Evolutionary conservation across 2,329 filamentous ascomycete genomes (phyloP).

Genomic region (Pseudomassariella vexata): DNA sequence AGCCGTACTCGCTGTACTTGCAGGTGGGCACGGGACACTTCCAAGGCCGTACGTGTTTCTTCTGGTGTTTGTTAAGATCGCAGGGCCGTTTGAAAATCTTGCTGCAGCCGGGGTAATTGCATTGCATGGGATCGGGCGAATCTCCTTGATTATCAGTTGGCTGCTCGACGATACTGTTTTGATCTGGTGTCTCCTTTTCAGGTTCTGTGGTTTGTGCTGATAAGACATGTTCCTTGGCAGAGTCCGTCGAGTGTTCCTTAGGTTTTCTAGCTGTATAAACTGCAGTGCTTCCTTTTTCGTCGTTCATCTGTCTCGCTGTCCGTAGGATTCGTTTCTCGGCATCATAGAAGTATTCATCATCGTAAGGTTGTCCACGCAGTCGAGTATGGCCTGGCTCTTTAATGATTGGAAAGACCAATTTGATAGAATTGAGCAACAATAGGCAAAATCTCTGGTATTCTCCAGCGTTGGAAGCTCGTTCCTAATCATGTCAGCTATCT

Average conservation of each 20-base stretch:
- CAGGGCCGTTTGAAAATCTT: conserved; percentile 97
- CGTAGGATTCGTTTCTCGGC: conserved; percentile 87
- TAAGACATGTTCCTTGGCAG: conserved; percentile 86
- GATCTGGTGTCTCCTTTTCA: no score
- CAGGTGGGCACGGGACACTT: conserved; percentile 80
- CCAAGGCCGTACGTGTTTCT: conserved; percentile 93
- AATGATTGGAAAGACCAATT: conserved; percentile 80
- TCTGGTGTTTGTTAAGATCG: conserved; percentile 96
- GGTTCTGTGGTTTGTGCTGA: no score
- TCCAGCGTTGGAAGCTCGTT: conserved; percentile 45
- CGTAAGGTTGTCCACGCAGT: conserved; percentile 83
- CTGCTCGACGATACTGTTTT: no score
- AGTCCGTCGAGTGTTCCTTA: conserved; percentile 92
- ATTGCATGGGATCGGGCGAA: conserved; percentile 72
- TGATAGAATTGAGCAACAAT: conserved; percentile 82
- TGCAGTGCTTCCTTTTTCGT: conserved; percentile 77
- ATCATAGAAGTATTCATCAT: conserved; percentile 94
- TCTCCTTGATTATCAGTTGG: no score
- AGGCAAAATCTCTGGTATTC: conserved; percentile 84
- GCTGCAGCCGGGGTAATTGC: conserved; percentile 68
- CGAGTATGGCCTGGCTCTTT: conserved; percentile 81
- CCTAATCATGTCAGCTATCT: no score
- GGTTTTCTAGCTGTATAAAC: no score
- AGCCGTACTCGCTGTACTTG: conserved; percentile 86
- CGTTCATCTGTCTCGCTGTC: conserved; percentile 81